Conservation (phyloP, 345 rosid genomes). For the Pistacia integerrima region DNA sequence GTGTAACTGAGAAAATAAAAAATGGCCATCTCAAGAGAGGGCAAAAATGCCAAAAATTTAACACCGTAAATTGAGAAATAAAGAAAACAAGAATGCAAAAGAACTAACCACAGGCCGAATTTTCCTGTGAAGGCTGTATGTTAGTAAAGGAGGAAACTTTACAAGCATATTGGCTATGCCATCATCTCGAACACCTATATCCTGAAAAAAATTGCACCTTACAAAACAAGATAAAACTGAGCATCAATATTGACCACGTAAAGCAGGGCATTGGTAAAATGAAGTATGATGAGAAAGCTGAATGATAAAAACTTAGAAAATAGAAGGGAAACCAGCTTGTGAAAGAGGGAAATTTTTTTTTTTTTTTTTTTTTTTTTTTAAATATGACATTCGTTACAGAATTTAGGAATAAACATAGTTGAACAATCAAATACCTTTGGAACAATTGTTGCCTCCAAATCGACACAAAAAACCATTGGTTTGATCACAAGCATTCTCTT, state of each 20-base stretch:
- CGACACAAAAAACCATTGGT: conserved; percentile 81
- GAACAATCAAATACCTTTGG: conserved; percentile 59
- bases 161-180: conserved; percentile 90
- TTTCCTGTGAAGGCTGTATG: conserved; percentile 82
- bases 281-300: background rate
- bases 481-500: conserved; percentile 80
- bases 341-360: background rate
- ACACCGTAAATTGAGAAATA: conserved; percentile 5
- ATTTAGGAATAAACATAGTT: too few species aligned
- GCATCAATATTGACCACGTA: conserved; percentile 20
- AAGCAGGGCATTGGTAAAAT: background rate
- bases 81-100: conserved; percentile 9
- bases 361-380: background rate
- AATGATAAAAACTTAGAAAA: background rate
- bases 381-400: background rate
- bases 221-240: conserved; percentile 22
- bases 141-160: conserved; percentile 80
- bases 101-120: conserved; percentile 86
- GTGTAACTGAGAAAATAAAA: background rate
- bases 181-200: conserved; percentile 77
- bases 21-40: background rate
- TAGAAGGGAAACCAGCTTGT: background rate
- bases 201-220: conserved; percentile 82
- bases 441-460: conserved; percentile 64
- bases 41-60: background rate